Evolutionary conservation across 2,329 filamentous ascomycete genomes (phyloP), one percentile per base, ranked within the genome.

Genomic region (Hypoxylon sp.): DNA sequence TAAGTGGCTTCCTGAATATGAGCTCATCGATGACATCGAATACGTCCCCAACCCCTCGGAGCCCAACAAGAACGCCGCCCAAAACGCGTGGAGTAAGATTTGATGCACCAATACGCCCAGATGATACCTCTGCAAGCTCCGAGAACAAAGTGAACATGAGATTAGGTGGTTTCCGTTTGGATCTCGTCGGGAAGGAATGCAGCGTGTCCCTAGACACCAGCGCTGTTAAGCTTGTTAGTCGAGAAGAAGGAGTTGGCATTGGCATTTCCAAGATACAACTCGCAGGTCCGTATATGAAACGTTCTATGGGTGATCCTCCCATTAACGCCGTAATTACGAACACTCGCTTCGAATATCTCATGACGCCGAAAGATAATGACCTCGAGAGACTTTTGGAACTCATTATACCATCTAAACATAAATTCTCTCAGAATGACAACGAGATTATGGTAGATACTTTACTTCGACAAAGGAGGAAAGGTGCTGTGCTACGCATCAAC

Each of bases 371-470:
- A 68, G 91, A 97, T 72, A 83, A 86, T 17, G 96, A 99, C 78
- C 84, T 99, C 0, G 92, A 94, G 75, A 88, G 91, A 35, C 85
- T 99, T 1, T 83, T 99, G 0, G 91, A 92, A 57, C 85, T 99
- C 56, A 92, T 99, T 61, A 97, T 92, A 5, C 97, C 96, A 0
- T 97, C 94, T 0, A 96, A 94, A 71, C 90, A 96, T 78, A 94
- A 94, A 70, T 98, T 96, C 74, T 86, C 90, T 71, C 91, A 95
- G 67, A 89, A 90, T 51, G 92, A 97, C 67, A 94, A 98, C 73
- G 95, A 98, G 75, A 97, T 99, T 67, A 90, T 99, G 85, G 88
- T 99, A 22, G 95, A 98, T 73, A 98, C 94, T 0, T 84, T 99
- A 0, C 82, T 98, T 13, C 87, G 93, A 22, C 96, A 99, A 78